Base-by-base conservation (phyloP, 2,329 filamentous ascomycete genomes). In the Westerdykella ornata region DNA sequence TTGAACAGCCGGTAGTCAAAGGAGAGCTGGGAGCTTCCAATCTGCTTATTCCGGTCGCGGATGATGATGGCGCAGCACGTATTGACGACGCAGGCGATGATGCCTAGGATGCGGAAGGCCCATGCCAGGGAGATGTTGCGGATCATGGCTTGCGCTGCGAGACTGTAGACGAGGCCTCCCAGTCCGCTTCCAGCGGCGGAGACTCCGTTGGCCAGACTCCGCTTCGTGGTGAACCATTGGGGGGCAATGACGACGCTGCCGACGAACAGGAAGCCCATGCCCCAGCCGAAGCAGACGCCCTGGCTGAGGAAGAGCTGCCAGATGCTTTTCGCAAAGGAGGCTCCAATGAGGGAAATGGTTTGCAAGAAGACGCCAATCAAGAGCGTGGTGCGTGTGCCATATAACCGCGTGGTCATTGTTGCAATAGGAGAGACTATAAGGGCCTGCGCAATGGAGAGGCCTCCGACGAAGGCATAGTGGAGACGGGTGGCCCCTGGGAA, bases 261-360 rank as follows among this genome's bases (percentile, higher is more conserved):
- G 0, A 84, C 83, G 58, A 88, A 90, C 8, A 83, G 69, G 43
- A 89, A 82, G 0, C 85, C 85, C 75, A 90, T 82, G 3, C 85
- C 85, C 16, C 82, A 62, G n/a, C 86, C 86, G 47, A 90, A 89
- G 40, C 80, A 77, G 2, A 89, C 57, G 4, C 86, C 86, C 58
- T 90, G 86, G 5, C 75, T 77, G 0, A 90, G 73, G 43, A 88
- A 81, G 1, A 92, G 72, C 28, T 90, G 85, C 82, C 84, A 89
- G 43, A 86, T 81, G 42, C 77, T 57, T 13, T 60, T 69, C 0
- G 82, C 76, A 52, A 88, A 88, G 12, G 80, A 84, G 6, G 85
- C 84, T 1, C 77, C 78, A 34, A 88, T 75, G 45, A 89, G 74
- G 16, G 78, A 80, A 7, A 71, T 66, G 35, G 80, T 74, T 60